Base-by-base conservation (phyloP, 768 basidiomycete genomes). In the Rhodosporidiobolus odoratus region DNA sequence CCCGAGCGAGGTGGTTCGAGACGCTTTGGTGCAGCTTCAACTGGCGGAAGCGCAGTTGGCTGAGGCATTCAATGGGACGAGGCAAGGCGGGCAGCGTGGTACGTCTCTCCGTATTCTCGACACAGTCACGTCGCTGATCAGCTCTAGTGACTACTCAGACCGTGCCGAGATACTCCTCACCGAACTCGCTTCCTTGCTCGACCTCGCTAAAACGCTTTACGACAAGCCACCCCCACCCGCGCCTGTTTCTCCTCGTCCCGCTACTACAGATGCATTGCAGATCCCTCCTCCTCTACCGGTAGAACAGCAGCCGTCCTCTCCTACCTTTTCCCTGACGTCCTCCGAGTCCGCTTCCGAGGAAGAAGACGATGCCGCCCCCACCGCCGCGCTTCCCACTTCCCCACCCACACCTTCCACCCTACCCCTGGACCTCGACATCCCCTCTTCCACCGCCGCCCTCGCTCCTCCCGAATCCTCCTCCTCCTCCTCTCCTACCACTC, bases 131-230 rank as follows among this genome's bases (percentile, higher is more conserved):
- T 12, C 60, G 12, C 30, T 50, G n/a, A 23, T 23, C 15, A 37
- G 25, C 41, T n/a, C 15, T n/a, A 34, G 37, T 21, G 34, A 32
- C 10, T 54, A 3, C 25, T 19, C 58, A 70, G 71, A 68, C 23
- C 66, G 66, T 23, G 66, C 58, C n/a, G 71, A 65, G 17, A 30
- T 62, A 30, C 58, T 63, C 47, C 79, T 93, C 34, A 90, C 90
- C 73, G 94, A 96, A 48, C 81, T 97, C 32, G 84, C 85, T 13
- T 78, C 81, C 0, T 79, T 87, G 17, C 77, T 94, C 25, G 83
- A 84, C 59, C 82, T 81, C 32, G 81, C 85, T 12, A 74, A 75
- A 21, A 34, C 47, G 7, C 61, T 74, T 25, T 72, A 65, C 69
- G 65, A 72, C 37, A 12, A 75, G 71, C 75, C 53, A 6, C 30